Conservation (phyloP, 148 eudicot genomes). For the Spergularia bocconei region DNA sequence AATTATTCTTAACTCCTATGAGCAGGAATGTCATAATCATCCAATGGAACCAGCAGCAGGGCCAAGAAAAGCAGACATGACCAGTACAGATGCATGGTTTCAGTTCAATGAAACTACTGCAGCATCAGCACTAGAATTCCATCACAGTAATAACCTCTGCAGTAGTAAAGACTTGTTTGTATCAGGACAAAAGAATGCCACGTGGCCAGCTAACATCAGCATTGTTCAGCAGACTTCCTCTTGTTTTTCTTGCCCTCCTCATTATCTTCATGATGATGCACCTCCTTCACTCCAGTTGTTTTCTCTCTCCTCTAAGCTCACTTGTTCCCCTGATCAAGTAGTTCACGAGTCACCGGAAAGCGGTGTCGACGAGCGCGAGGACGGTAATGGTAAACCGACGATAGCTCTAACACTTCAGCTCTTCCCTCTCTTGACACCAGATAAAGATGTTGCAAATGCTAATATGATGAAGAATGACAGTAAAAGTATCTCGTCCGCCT, state of each 20-base stretch:
- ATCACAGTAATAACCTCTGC: slow-evolving; percentile 8
- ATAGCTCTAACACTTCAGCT: slow-evolving; percentile 38
- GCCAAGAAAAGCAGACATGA: slow-evolving; percentile 23
- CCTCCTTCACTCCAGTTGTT: background rate
- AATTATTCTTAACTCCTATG: background rate
- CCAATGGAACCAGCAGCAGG: slow-evolving; percentile 34
- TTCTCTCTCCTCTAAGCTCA: slow-evolving; percentile 10
- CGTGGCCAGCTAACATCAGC: slow-evolving; percentile 37
- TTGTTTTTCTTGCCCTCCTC: slow-evolving; percentile 17
- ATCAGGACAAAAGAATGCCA: slow-evolving; percentile 51
- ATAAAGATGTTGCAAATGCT: background rate
- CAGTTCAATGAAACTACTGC: slow-evolving; percentile 26
- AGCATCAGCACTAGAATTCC: slow-evolving; percentile 15
- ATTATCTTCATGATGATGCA: background rate
- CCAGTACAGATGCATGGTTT: slow-evolving; percentile 24
- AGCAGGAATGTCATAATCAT: slow-evolving; percentile 37
- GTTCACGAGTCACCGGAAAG: background rate
- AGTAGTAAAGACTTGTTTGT: slow-evolving; percentile 4
- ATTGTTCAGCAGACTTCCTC: slow-evolving; percentile 10
- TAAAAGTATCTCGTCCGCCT: background rate
- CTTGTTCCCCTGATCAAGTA: slow-evolving; percentile 1
- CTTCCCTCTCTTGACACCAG: slow-evolving; percentile 36
- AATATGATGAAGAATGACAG: background rate
- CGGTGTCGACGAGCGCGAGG: slow-evolving; percentile 15
- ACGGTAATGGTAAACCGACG: background rate